Base-by-base conservation (phyloP, 1,284 basidiomycete species). In the Singerocomus inundabilis region DNA sequence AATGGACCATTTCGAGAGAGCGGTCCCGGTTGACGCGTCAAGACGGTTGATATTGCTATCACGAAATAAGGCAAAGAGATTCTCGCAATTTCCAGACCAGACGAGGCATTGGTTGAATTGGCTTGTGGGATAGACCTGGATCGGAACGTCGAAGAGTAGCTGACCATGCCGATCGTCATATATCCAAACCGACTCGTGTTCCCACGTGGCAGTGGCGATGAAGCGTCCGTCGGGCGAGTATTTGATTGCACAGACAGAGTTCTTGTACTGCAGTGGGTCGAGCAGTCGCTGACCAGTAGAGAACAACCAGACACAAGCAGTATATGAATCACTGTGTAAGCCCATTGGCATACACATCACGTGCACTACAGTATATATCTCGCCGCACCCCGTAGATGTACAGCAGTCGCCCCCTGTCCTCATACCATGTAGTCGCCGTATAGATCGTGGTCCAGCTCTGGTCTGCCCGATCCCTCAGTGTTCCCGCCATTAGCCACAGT, bases 271-370 rank as follows among this genome's bases (percentile, higher is more conserved):
- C 28, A 35, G 31, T 13, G 49, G 48, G 10, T 21, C 49, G 5
- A 50, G 37, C 6, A 50, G 21, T 51, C n/a, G 48, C 18, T 15
- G 6, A 13, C 37, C 32, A 21, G 16, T 26, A 16, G 38, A 44
- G 16, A 51, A 21, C 8, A 32, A 50, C 48, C 49, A 50, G 37
- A 50, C 24, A 16, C 37, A 31, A 3, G n/a, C 49, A 3, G 49
- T 32, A 9, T 15, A n/a, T n/a, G n/a, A n/a, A n/a, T n/a, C n/a
- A n/a, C n/a, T n/a, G n/a, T n/a, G n/a, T n/a, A n/a, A n/a, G n/a
- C n/a, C n/a, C n/a, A n/a, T n/a, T n/a, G n/a, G n/a, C n/a, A n/a
- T n/a, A n/a, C n/a, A n/a, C n/a, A n/a, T n/a, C n/a, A n/a, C n/a
- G n/a, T n/a, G n/a, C n/a, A n/a, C n/a, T n/a, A n/a, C n/a, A n/a